Base-by-base conservation (phyloP, 2,329 filamentous ascomycete species). In the Colletotrichum higginsianum region DNA sequence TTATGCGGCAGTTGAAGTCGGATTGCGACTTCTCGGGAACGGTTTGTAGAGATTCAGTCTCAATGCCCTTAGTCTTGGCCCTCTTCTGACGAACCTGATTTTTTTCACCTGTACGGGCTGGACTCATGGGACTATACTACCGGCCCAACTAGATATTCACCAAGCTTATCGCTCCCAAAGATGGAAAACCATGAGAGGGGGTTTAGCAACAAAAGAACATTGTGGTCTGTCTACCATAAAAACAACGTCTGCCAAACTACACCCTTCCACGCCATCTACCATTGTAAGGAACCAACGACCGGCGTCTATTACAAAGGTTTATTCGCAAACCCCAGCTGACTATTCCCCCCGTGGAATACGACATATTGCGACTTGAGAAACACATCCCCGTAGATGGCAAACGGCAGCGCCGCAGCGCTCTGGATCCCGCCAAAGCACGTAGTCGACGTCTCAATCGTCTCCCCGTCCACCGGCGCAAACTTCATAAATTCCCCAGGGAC, bases 291-390 rank as follows among this genome's bases (percentile, higher is more conserved):
- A 26, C 16, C 38, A 42, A 62, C 60, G 60, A 40, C 60, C 60
- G n/a, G 35, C 60, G 47, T 62, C 46, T 62, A 53, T 61, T 42
- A 68, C n/a, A 74, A 30, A 8, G 63, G 67, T 77, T 84, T 84
- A 56, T 82, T 84, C 12, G 83, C 83, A 56, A 84, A 83, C 2
- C 83, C 83, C 5, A 84, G 76, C 35, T 71, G 55, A 1, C 74
- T 75, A 3, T 75, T 74, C 9, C 78, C 76, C 4, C 80, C 77
- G 49, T 84, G 78, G 65, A 84, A 84, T 5, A 84, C 81, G n/a
- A 84, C 77, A 77, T 83, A 82, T 74, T 87, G 80, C 58, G 84
- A 78, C 77, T 87, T 81, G 74, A 87, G 74, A 66, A 85, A 79
- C 44, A 84, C 78, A 72, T 85, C 76, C 3, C 84, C 78, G 46